A percentile compares a stretch with the other conserved stretches of the same genome.
phyloP scores from a whole-genome alignment of 1,139 yeast species.

The Pichia sp. region DNA sequence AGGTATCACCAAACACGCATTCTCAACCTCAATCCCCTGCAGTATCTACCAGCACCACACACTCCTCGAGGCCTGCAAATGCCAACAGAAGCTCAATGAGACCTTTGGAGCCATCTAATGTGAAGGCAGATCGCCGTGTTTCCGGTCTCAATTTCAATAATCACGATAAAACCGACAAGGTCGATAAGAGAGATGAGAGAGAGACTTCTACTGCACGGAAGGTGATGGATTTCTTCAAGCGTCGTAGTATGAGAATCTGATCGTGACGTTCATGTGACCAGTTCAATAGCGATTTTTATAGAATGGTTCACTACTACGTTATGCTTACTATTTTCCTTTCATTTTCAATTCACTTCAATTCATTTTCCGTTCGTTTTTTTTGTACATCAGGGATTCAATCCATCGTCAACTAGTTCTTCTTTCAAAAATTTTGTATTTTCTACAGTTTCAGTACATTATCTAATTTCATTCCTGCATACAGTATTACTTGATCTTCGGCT shows the following conservation, averaged over 20 bases:
- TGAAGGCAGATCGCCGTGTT: conserved; percentile 11
- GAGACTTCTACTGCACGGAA: conserved; percentile 60
- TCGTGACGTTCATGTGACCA: not conserved
- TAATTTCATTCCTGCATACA: too few species aligned
- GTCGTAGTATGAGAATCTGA: conserved; percentile 51
- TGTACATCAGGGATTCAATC: too few species aligned
- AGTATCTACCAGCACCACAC: too few species aligned
- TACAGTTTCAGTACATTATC: too few species aligned
- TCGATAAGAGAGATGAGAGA: conserved; percentile 34
- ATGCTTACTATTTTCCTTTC: too few species aligned
- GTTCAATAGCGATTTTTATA: too few species aligned
- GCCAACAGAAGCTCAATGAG: conserved; percentile 15
- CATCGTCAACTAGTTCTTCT: too few species aligned
- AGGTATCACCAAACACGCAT: conserved; percentile 1
- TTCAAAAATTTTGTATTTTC: too few species aligned
- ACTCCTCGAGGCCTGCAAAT: not conserved
- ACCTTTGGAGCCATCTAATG: conserved; percentile 35
- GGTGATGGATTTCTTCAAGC: conserved; percentile 74
- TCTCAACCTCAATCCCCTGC: conserved; percentile 14
- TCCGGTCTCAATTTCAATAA: conserved; percentile 5
- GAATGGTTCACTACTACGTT: too few species aligned
- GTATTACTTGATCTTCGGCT: too few species aligned
- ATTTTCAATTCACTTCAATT: too few species aligned
- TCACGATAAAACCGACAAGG: conserved; percentile 7
- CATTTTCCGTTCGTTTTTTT: too few species aligned